Percentiles rank a stretch among this genome's conserved stretches.
Evolutionary conservation across 768 basidiomycete species (phyloP).

Genomic region (Trametes gibbosa): DNA sequence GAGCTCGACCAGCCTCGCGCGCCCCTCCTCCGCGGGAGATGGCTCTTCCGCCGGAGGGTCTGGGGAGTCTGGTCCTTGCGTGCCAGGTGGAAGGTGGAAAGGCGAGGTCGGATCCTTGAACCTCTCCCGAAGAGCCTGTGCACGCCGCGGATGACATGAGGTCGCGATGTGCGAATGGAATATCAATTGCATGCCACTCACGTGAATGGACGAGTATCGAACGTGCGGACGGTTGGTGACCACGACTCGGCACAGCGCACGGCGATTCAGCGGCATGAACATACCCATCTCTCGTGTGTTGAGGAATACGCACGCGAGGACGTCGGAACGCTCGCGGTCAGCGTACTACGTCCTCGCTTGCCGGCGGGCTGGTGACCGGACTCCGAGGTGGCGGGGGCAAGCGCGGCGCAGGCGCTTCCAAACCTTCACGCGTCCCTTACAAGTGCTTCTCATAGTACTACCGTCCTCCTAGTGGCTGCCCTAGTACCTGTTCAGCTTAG

Average conservation of each 20-base stretch:
- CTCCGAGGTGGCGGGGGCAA: neutral
- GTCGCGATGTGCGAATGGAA: too few species aligned
- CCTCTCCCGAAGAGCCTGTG: conserved; percentile 56
- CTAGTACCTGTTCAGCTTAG: too few species aligned
- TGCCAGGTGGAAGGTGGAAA: conserved; percentile 60
- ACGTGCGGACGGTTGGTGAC: neutral
- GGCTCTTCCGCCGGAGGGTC: conserved; percentile 37
- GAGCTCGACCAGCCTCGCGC: conserved; percentile 38
- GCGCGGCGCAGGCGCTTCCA: neutral
- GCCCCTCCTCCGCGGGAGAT: conserved; percentile 37
- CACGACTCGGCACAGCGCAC: neutral
- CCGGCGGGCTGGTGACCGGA: too few species aligned
- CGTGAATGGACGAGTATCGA: conserved; percentile 6
- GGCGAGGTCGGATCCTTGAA: conserved; percentile 65
- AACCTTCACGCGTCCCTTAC: too few species aligned
- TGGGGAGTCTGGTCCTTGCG: conserved; percentile 57
- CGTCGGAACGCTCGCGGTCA: too few species aligned
- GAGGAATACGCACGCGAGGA: too few species aligned
- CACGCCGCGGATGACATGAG: too few species aligned
- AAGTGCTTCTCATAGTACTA: too few species aligned
- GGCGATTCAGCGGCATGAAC: neutral
- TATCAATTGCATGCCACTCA: too few species aligned
- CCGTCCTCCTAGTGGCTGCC: too few species aligned
- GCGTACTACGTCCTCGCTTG: neutral
- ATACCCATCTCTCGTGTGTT: too few species aligned